Conservation (phyloP, 768 basidiomycete species). For the Gloeophyllum trabeum region DNA sequence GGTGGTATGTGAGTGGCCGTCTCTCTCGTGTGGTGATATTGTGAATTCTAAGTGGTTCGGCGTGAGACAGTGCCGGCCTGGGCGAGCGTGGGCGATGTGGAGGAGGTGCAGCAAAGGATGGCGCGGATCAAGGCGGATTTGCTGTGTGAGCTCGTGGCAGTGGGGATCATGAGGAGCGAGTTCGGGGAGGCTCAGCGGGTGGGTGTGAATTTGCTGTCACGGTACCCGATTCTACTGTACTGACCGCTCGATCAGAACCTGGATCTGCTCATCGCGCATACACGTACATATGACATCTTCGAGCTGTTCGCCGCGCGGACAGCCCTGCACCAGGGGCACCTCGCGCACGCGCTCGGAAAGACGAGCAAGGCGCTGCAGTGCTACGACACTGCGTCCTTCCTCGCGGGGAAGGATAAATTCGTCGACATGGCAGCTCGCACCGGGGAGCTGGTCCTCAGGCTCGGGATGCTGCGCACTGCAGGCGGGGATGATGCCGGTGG, state of each 20-base stretch:
- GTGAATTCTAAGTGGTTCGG: neutral
- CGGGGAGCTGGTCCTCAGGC: constrained; percentile 37
- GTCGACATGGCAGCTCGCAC: constrained; percentile 37
- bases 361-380: constrained; percentile 42
- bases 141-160: constrained; percentile 57
- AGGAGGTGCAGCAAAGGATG: constrained; percentile 34
- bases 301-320: constrained; percentile 46
- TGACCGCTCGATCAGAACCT: constrained; percentile 21
- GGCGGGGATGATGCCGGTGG: constrained; percentile 14
- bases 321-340: constrained; percentile 58
- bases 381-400: constrained; percentile 49
- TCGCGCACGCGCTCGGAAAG: constrained; percentile 56
- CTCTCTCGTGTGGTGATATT: neutral
- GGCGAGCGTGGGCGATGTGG: constrained; percentile 39
- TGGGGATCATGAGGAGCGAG: constrained; percentile 56
- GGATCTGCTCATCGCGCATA: constrained; percentile 43
- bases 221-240: neutral
- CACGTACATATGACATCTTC: constrained; percentile 49
- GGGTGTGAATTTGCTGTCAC: constrained; percentile 9
- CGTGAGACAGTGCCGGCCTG: constrained; percentile 37
- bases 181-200: constrained; percentile 54
- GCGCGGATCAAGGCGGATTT: constrained; percentile 62
- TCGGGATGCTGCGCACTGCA: constrained; percentile 27
- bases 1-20: constrained; percentile 21
- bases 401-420: constrained; percentile 19